A percentile compares a stretch with the other conserved stretches of the same genome.
phyloP scores from a whole-genome alignment of 371 early-diverging fungal genomes.

The Apophysomyces trapeziformis region DNA sequence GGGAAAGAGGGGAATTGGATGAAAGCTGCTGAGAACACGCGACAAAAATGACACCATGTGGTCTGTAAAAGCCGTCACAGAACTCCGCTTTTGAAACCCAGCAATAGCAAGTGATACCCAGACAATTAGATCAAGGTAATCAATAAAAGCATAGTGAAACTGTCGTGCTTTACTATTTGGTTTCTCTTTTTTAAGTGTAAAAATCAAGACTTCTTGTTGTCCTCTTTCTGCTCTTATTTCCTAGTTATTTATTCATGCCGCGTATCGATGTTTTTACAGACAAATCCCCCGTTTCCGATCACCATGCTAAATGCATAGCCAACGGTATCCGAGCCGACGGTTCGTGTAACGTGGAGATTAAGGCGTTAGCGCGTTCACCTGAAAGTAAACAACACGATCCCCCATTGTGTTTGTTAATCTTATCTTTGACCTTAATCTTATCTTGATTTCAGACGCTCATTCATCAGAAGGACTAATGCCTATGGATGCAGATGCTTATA shows the following conservation, averaged over 20 bases:
- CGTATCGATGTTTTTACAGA: constrained; percentile 30
- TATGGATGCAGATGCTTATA: constrained; percentile 23
- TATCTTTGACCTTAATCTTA: constrained; percentile 6
- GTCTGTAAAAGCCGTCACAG: neutral
- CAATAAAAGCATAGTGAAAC: neutral
- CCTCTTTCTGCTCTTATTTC: neutral
- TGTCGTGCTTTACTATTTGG: neutral
- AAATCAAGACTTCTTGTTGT: neutral
- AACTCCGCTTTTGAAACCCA: neutral
- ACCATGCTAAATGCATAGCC: constrained; percentile 20
- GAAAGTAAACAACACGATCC: constrained; percentile 10
- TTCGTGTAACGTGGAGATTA: constrained; percentile 23
- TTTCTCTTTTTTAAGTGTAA: neutral
- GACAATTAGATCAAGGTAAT: neutral
- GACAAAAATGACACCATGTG: constrained; percentile 10
- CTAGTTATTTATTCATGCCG: neutral
- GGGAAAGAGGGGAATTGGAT: neutral
- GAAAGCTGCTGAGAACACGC: constrained; percentile 2
- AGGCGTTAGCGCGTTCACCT: constrained; percentile 21
- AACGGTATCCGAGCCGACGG: constrained; percentile 20
- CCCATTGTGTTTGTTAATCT: neutral
- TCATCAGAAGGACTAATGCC: constrained; percentile 13
- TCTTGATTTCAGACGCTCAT: neutral
- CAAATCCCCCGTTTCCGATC: constrained; percentile 23
- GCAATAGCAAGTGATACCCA: neutral